Base-by-base conservation (phyloP, 768 basidiomycete species). In the Gymnopilus junonius region DNA sequence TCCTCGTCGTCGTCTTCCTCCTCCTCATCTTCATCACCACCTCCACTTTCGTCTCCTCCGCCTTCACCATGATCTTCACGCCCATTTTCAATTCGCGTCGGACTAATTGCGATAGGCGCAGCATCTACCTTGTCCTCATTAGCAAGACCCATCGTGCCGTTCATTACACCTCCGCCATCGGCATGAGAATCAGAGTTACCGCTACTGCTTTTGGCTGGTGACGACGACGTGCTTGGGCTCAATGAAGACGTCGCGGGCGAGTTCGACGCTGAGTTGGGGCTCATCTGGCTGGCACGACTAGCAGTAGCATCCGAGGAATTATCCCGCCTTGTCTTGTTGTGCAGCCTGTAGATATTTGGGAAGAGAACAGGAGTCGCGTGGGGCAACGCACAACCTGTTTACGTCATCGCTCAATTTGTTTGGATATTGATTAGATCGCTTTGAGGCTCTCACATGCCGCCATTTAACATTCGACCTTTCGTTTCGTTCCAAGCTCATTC, bases 1-100 rank as follows among this genome's bases (percentile, higher is more conserved):
- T 95, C 95, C 0, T 75, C 70, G 1, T 71, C 76, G 0, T 74
- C 73, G 0, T 71, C 71, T 0, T 70, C 69, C 1, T 74, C 74
- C 1, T 71, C 70, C 3, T 72, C 76, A 0, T 67, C 70, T 10
- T 70, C 70, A 20, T 58, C 67, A 39, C 50, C 65, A 21, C 63
- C 62, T 7, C 50, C 67, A 3, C 63, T 55, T 6, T 63, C 65
- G n/a, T 67, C 62, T 37, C 58, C 68, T 17, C 57, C 55, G 2
- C 55, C 58, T 8, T 46, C 42, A 3, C 32, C 61, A 12, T 62
- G 53, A 8, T 32, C 32, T 23, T 50, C 17, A 20, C n/a, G 31
- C 1, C 48, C 48, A n/a, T 51, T 51, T 15, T n/a, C 27, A 29
- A 3, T 51, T 8, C 7, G 17, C 29, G 29, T 50, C 8, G 46